These are phyloP conservation scores for Boletus vermiculosoides DNA, from an alignment of 768 basidiomycete species.

Conservation along the genomic window DNA sequence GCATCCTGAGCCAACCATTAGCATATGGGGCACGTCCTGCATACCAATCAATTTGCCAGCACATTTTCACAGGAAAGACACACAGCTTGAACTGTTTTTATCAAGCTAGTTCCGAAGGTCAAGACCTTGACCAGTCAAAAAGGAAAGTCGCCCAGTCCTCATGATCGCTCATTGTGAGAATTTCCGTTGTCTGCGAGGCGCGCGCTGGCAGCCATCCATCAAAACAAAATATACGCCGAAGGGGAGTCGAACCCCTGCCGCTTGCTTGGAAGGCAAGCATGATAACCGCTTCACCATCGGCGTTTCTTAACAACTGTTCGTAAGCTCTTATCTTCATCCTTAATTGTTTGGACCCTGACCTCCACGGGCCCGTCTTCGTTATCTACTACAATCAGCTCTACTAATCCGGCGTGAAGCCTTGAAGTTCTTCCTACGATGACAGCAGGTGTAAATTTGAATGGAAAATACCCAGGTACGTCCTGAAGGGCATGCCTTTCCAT, in stretches of 20 bases:
- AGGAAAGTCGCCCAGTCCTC: neutral
- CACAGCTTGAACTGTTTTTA: neutral
- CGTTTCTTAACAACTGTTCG: constrained; percentile 18
- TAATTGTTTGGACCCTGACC: neutral
- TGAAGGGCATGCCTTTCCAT: neutral
- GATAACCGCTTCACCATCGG: constrained; percentile 90
- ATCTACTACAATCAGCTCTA: neutral
- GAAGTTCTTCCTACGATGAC: constrained; percentile 8
- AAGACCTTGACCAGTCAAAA: neutral
- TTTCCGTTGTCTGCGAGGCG: neutral
- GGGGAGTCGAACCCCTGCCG: constrained; percentile 79
- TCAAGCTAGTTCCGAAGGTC: neutral
- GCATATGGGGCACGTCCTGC: neutral
- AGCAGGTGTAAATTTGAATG: constrained; percentile 1
- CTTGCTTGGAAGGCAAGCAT: constrained; percentile 87
- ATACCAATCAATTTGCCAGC: neutral
- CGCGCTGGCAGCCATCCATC: neutral
- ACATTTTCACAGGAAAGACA: neutral
- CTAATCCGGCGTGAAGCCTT: neutral
- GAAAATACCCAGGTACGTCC: constrained; percentile 26
- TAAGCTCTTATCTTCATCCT: neutral
- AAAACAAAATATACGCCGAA: constrained; percentile 39
- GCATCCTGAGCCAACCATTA: neutral
- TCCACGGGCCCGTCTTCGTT: neutral
- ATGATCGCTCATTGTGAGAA: neutral